A percentile compares a stretch with the other conserved stretches of the same genome.
phyloP scores from a whole-genome alignment of 305 asterid genomes.

The Rubia balearica region DNA sequence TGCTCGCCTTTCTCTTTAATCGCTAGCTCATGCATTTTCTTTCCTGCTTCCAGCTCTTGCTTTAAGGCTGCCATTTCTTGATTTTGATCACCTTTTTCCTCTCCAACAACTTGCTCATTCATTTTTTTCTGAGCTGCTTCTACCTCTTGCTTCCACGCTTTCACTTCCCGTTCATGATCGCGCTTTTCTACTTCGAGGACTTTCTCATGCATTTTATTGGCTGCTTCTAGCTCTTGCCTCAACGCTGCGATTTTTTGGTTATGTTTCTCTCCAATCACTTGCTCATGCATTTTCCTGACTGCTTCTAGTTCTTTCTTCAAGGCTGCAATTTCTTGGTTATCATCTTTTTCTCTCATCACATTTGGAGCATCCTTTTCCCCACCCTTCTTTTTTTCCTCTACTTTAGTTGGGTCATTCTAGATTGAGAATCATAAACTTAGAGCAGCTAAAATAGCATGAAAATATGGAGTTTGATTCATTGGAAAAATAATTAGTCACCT shows the following conservation, averaged over 20 bases:
- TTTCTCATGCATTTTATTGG: constrained; percentile 31
- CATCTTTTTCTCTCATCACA: constrained; percentile 32
- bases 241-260: neutral
- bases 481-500: constrained; percentile 31
- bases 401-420: constrained; percentile 47
- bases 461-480: neutral
- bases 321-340: constrained; percentile 33
- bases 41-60: constrained; percentile 1
- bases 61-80: constrained; percentile 18
- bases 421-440: constrained; percentile 7
- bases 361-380: constrained; percentile 41
- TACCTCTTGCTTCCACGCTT: neutral
- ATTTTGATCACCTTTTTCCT: constrained; percentile 30
- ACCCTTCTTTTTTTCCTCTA: constrained; percentile 41
- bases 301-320: constrained; percentile 34
- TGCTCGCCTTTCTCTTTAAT: constrained; percentile 8
- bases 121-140: neutral
- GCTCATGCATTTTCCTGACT: constrained; percentile 7
- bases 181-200: neutral
- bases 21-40: constrained; percentile 13
- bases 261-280: neutral
- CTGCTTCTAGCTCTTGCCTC: constrained; percentile 16
- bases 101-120: constrained; percentile 25
- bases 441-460: neutral
- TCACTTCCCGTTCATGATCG: neutral